Evolutionary conservation across 306 rosid genomes (phyloP).

Genomic region (Dryas alaskensis): DNA sequence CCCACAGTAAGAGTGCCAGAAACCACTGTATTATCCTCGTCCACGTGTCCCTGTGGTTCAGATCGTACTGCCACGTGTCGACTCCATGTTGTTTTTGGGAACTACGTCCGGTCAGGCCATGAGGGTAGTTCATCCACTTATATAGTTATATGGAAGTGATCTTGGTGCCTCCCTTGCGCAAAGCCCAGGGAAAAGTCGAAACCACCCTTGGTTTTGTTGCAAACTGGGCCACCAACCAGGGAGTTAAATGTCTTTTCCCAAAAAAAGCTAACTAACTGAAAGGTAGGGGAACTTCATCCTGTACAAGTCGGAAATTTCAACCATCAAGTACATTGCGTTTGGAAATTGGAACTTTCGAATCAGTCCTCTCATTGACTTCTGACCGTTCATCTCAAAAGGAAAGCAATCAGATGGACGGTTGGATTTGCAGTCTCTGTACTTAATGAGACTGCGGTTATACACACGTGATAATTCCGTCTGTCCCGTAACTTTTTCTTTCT

Average conservation of each 20-base stretch:
- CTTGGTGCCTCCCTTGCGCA: constrained; percentile 12
- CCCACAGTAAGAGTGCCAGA: constrained; percentile 28
- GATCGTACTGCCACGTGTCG: constrained; percentile 34
- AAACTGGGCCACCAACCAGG: not conserved
- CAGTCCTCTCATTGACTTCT: constrained; percentile 6
- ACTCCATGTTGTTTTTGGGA: constrained; percentile 6
- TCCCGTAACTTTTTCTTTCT: constrained; percentile 40
- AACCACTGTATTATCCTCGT: constrained; percentile 26
- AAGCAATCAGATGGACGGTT: constrained; percentile 29
- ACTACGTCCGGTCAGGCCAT: constrained; percentile 30
- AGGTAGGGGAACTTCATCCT: constrained; percentile 50
- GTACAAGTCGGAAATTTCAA: constrained; percentile 43
- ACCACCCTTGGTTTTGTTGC: not conserved
- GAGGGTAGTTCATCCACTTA: not conserved
- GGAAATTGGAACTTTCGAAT: constrained; percentile 20
- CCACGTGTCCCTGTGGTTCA: constrained; percentile 26
- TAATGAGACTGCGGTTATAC: not conserved
- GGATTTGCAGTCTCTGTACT: constrained; percentile 10
- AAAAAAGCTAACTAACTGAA: constrained; percentile 45
- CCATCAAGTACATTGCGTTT: constrained; percentile 36
- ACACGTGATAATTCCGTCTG: constrained; percentile 49
- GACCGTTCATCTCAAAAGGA: constrained; percentile 24
- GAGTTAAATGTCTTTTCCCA: constrained; percentile 28
- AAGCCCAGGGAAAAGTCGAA: constrained; percentile 20
- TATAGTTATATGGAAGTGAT: constrained; percentile 29